A percentile compares a stretch with the other conserved stretches of the same genome.
phyloP scores from a whole-genome alignment of 352 stramenopile genomes.

The Bremia lactucae region DNA sequence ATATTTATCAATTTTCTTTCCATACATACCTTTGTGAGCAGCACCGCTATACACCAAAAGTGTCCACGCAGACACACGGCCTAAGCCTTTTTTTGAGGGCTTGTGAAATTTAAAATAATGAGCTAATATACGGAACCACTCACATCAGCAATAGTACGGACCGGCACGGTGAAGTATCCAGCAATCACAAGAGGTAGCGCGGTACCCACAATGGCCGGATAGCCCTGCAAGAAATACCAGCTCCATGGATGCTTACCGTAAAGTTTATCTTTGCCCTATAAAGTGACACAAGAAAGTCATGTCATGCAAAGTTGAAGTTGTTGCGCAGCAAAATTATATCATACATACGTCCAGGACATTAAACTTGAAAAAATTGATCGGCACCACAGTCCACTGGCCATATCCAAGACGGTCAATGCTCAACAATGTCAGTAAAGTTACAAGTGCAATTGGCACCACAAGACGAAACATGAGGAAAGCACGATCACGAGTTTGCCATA shows the following conservation, averaged over 20 bases:
- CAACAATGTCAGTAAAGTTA: slow-evolving; percentile 46
- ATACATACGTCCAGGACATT: slow-evolving; percentile 65
- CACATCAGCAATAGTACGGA: slow-evolving; percentile 9
- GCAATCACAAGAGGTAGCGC: slow-evolving; percentile 31
- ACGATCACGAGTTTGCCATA: slow-evolving; percentile 36
- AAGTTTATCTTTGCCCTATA: slow-evolving; percentile 64
- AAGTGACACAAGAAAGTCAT: background rate
- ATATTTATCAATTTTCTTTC: no score
- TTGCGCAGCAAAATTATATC: background rate
- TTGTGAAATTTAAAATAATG: slow-evolving; percentile 6
- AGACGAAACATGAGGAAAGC: slow-evolving; percentile 27
- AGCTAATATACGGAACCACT: background rate
- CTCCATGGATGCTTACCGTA: slow-evolving; percentile 73
- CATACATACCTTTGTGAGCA: slow-evolving; percentile 73
- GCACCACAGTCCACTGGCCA: slow-evolving; percentile 76
- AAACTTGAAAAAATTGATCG: slow-evolving; percentile 81
- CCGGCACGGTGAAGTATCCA: slow-evolving; percentile 49
- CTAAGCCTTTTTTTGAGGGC: slow-evolving; percentile 55
- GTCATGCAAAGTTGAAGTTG: background rate
- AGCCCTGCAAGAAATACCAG: slow-evolving; percentile 80
- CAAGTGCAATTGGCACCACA: slow-evolving; percentile 49
- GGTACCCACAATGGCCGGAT: slow-evolving; percentile 59
- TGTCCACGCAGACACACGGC: slow-evolving; percentile 49
- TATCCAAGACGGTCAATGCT: slow-evolving; percentile 70
- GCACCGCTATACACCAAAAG: slow-evolving; percentile 72